A percentile compares a stretch with the other conserved stretches of the same genome.
These are phyloP conservation scores for Malus sylvestris DNA, from an alignment of 306 rosid genomes.

Conservation along the genomic window DNA sequence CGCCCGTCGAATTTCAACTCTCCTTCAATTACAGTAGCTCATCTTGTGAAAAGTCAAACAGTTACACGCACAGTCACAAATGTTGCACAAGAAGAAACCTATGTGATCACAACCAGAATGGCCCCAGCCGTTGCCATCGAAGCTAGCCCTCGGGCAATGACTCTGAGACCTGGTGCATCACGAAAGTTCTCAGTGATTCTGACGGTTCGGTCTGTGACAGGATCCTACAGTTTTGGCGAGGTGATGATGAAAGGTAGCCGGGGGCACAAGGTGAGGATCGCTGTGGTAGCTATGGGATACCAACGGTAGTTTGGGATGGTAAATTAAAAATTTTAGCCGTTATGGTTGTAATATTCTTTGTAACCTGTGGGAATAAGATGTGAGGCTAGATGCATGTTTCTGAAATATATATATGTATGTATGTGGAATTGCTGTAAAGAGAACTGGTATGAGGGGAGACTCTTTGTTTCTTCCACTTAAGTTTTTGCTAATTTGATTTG, in stretches of 20 bases:
- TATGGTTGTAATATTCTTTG: conserved; percentile 90
- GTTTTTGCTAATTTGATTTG: conserved; percentile 55
- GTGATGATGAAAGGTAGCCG: conserved; percentile 82
- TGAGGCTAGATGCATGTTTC: conserved; percentile 45
- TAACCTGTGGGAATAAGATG: conserved; percentile 80
- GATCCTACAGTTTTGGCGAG: conserved; percentile 81
- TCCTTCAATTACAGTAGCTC: conserved; percentile 82
- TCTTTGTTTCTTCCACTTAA: conserved; percentile 56
- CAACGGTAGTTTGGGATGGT: conserved; percentile 45
- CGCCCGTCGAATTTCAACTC: conserved; percentile 79
- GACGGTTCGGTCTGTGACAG: conserved; percentile 59
- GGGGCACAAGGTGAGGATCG: conserved; percentile 95
- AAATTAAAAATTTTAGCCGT: conserved; percentile 14
- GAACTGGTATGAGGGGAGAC: conserved; percentile 42
- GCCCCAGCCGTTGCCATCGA: conserved; percentile 81
- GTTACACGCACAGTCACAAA: conserved; percentile 76
- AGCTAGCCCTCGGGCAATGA: conserved; percentile 81
- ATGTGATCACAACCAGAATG: conserved; percentile 71
- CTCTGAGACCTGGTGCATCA: conserved; percentile 56
- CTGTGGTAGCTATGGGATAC: conserved; percentile 83
- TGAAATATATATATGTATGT: conserved; percentile 23
- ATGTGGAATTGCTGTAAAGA: conserved; percentile 68
- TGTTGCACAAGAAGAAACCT: conserved; percentile 89
- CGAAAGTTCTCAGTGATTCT: conserved; percentile 59
- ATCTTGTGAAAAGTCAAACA: conserved; percentile 62